Conservation (phyloP, 2,329 filamentous ascomycete genomes). For the Botryotinia globosa region DNA sequence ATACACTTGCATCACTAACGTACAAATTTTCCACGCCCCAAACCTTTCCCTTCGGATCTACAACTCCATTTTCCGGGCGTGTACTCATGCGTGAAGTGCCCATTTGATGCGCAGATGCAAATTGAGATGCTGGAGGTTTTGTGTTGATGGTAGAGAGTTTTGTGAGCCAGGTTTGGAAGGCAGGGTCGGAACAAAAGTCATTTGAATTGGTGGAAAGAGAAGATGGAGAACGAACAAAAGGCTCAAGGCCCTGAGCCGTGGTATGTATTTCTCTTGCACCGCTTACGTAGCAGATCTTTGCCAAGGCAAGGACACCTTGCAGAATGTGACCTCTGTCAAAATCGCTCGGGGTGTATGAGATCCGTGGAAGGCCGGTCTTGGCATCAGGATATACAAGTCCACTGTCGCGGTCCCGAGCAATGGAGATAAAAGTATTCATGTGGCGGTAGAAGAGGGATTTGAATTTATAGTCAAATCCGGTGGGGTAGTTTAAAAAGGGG, state of each 20-base stretch:
- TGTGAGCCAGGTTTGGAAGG: conserved; percentile 61
- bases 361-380: conserved; percentile 57
- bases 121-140: conserved; percentile 39
- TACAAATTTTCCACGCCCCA: conserved; percentile 66
- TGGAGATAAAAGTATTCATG: conserved; percentile 68
- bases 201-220: background rate
- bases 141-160: conserved; percentile 16
- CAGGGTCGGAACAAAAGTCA: conserved; percentile 47
- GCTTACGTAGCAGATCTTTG: conserved; percentile 73
- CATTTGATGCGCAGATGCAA: conserved; percentile 78
- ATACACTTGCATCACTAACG: conserved; percentile 72
- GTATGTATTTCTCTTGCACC: conserved; percentile 80
- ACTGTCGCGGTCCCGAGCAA: conserved; percentile 72
- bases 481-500: conserved; percentile 62
- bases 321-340: conserved; percentile 72
- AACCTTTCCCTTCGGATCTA: conserved; percentile 56
- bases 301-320: conserved; percentile 67
- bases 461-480: conserved; percentile 70
- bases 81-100: conserved; percentile 70
- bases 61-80: conserved; percentile 50
- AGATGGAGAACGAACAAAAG: conserved; percentile 50
- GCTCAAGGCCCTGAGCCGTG: conserved; percentile 57
- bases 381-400: conserved; percentile 74
- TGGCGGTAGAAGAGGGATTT: conserved; percentile 64
- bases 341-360: conserved; percentile 68